Conservation (phyloP, 2,329 filamentous ascomycete genomes). For the Coccinonectria pachysandricola region DNA sequence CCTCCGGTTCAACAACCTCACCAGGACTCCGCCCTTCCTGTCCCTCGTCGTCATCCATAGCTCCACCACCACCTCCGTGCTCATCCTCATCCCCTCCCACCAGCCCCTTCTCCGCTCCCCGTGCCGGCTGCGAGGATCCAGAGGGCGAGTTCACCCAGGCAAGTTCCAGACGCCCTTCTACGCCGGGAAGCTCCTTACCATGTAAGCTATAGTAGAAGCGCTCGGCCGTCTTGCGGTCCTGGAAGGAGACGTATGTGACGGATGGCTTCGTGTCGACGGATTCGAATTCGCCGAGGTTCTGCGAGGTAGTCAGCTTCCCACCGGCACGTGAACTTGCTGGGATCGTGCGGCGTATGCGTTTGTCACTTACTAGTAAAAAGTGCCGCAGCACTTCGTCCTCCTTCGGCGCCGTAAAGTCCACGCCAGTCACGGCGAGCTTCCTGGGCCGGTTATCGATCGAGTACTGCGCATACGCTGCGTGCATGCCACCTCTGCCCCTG, state of each 20-base stretch:
- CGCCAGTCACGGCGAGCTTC: slow-evolving; percentile 52
- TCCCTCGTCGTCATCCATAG: slow-evolving; percentile 7
- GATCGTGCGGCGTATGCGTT: too few species aligned
- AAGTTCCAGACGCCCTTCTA: slow-evolving; percentile 53
- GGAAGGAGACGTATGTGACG: slow-evolving; percentile 49
- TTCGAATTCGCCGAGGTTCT: slow-evolving; percentile 54
- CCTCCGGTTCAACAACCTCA: slow-evolving; percentile 1
- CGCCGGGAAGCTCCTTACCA: slow-evolving; percentile 47
- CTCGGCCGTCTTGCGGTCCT: slow-evolving; percentile 61
- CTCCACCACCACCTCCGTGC: slow-evolving; percentile 16
- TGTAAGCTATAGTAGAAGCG: slow-evolving; percentile 52
- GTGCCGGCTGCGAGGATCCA: slow-evolving; percentile 8
- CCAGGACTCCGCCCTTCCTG: slow-evolving; percentile 5
- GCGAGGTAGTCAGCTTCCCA: background rate
- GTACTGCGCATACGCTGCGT: slow-evolving; percentile 49
- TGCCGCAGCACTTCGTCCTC: slow-evolving; percentile 62
- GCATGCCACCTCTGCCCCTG: slow-evolving; percentile 34
- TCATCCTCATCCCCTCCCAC: slow-evolving; percentile 14
- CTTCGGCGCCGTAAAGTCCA: slow-evolving; percentile 50
- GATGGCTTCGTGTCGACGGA: slow-evolving; percentile 40
- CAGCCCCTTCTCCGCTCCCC: slow-evolving; percentile 1
- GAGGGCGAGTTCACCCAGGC: slow-evolving; percentile 42
- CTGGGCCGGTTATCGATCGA: slow-evolving; percentile 69
- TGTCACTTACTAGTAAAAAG: slow-evolving; percentile 52
- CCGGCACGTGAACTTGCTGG: too few species aligned